phyloP scores from a whole-genome alignment of 805 yeast species.

The Kuraishia hungarica region DNA sequence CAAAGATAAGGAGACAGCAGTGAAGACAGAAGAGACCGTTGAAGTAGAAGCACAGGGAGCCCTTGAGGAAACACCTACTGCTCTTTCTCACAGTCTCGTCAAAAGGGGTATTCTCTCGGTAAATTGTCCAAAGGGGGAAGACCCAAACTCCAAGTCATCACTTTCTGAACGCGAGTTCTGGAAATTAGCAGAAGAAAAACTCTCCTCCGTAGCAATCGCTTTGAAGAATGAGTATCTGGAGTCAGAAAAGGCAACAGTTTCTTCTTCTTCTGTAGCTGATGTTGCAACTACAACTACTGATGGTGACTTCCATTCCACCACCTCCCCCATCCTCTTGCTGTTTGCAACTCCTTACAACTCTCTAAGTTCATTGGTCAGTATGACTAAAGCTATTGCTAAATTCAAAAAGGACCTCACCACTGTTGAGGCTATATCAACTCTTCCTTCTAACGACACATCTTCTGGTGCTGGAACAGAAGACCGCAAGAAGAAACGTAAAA shows the following conservation, averaged over 20 bases:
- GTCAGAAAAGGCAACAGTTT: neutral
- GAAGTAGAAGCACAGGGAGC: neutral
- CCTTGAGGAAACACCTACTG: too few species aligned
- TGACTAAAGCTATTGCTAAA: constrained; percentile 35
- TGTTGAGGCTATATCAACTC: neutral
- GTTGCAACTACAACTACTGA: too few species aligned
- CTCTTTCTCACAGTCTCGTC: neutral
- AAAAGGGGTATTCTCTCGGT: neutral
- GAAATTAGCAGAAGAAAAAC: neutral
- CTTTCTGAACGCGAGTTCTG: neutral
- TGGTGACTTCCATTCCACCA: too few species aligned
- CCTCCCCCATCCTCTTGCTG: constrained; percentile 36
- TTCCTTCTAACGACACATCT: neutral
- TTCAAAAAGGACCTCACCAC: constrained; percentile 27
- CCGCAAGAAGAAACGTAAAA: constrained; percentile 18
- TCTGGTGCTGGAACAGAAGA: constrained; percentile 11
- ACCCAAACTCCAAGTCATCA: neutral
- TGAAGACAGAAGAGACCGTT: neutral
- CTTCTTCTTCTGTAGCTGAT: too few species aligned
- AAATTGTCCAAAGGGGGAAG: neutral
- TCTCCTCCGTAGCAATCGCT: neutral
- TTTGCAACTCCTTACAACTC: constrained; percentile 37
- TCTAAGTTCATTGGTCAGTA: constrained; percentile 36
- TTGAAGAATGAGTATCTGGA: neutral
- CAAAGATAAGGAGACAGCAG: neutral